Percentiles rank a stretch among this genome's conserved stretches.
These are phyloP conservation scores for Chamaecyparis obtusa DNA, from an alignment of 75 land plant species.

Conservation along the genomic window DNA sequence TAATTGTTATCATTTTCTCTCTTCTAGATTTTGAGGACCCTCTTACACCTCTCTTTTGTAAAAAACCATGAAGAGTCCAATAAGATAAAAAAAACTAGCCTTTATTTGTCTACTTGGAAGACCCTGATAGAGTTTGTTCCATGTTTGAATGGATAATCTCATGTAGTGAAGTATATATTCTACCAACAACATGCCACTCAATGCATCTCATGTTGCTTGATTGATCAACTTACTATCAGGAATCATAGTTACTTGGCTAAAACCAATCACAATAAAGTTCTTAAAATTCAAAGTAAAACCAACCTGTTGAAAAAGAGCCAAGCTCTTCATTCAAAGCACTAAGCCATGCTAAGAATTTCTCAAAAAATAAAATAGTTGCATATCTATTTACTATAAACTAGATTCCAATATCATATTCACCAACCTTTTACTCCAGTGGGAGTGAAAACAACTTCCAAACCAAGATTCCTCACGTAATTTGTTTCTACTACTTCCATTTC, in stretches of 20 bases:
- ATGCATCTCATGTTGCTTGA: slow-evolving; percentile 96
- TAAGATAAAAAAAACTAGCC: slow-evolving; percentile 36
- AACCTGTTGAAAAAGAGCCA: slow-evolving; percentile 32
- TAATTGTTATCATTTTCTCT: no score
- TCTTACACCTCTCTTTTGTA: no score
- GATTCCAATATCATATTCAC: slow-evolving; percentile 86
- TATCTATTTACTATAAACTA: slow-evolving; percentile 99
- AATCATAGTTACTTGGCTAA: neutral
- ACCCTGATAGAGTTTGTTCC: slow-evolving; percentile 83
- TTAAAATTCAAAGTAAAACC: neutral
- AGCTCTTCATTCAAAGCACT: slow-evolving; percentile 31
- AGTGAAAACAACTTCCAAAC: slow-evolving; percentile 74
- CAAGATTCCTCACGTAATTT: slow-evolving; percentile 64
- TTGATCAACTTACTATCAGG: slow-evolving; percentile 65
- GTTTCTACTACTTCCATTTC: slow-evolving; percentile 78
- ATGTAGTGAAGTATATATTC: slow-evolving; percentile 69
- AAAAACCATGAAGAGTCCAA: slow-evolving; percentile 6
- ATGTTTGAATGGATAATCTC: slow-evolving; percentile 75
- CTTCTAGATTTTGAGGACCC: no score
- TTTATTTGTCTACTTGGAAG: slow-evolving; percentile 94
- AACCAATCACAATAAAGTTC: neutral
- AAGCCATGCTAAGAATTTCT: slow-evolving; percentile 49
- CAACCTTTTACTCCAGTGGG: slow-evolving; percentile 94
- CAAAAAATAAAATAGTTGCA: slow-evolving; percentile 89
- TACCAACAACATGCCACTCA: slow-evolving; percentile 89